Percentiles rank a stretch among this genome's conserved stretches.
Evolutionary conservation across 1,139 yeast species (phyloP).

Genomic region (Hyphopichia fennica): DNA sequence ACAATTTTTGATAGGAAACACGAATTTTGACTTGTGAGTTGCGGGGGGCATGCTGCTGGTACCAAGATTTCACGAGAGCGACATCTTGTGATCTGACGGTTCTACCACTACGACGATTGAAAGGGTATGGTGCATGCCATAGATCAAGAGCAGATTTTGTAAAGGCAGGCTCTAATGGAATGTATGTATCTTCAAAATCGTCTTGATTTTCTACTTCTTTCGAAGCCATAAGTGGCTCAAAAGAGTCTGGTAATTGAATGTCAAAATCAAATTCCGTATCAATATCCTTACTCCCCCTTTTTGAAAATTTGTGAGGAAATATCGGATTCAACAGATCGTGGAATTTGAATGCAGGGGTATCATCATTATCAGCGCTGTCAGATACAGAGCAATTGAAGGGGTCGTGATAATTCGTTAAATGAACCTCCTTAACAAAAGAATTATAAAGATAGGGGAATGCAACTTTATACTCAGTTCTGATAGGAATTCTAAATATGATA

Average conservation of each 20-base stretch:
- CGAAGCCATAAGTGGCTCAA: conserved; percentile 50
- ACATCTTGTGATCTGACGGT: conserved; percentile 89
- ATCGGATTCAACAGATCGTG: conserved; percentile 60
- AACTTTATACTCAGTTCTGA: conserved; percentile 79
- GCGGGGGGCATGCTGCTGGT: conserved; percentile 61
- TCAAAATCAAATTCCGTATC: conserved; percentile 30
- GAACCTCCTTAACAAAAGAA: conserved; percentile 69
- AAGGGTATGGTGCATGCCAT: conserved; percentile 85
- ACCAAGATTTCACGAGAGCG: conserved; percentile 81
- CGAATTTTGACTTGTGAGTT: conserved; percentile 73
- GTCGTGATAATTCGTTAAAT: conserved; percentile 59
- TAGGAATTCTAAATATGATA: conserved; percentile 73
- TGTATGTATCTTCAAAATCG: conserved; percentile 21
- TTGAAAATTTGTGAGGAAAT: conserved; percentile 30
- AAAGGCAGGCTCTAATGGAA: conserved; percentile 35
- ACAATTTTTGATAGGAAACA: conserved; percentile 81
- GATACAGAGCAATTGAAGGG: conserved; percentile 53
- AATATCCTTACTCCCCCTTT: conserved; percentile 14
- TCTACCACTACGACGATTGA: conserved; percentile 68
- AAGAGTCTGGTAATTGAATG: conserved; percentile 35
- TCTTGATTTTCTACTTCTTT: conserved; percentile 29
- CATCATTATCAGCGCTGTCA: conserved; percentile 41
- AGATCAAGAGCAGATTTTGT: conserved; percentile 62
- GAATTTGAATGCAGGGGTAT: conserved; percentile 57
- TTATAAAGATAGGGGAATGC: conserved; percentile 87